Conservation (phyloP, 176 grass and related monocot species). For the Cenchrus purpureus region DNA sequence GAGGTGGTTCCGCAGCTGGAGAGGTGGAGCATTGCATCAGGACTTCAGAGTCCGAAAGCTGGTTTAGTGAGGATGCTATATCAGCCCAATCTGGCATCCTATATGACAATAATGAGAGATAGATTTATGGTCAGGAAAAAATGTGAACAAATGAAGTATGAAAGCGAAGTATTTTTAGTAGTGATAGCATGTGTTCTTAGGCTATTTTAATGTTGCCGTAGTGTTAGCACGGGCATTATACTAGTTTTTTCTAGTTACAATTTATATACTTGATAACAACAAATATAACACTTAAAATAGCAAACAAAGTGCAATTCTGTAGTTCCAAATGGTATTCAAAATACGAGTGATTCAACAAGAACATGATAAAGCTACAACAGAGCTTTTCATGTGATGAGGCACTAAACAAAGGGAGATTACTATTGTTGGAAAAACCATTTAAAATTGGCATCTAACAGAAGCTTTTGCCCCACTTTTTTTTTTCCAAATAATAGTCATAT, state of each 20-base stretch:
- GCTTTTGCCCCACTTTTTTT: background rate
- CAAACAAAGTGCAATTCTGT: background rate
- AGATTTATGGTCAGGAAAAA: slow-evolving; percentile 7
- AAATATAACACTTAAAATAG: background rate
- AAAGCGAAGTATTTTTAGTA: background rate
- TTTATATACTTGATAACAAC: slow-evolving; percentile 21
- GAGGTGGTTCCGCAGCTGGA: slow-evolving; percentile 76
- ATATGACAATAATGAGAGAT: slow-evolving; percentile 35
- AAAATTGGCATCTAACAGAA: background rate
- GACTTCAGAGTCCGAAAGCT: slow-evolving; percentile 76
- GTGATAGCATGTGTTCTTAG: background rate
- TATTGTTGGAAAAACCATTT: background rate
- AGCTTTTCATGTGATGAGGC: slow-evolving; percentile 21
- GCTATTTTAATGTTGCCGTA: background rate
- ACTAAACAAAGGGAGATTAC: slow-evolving; percentile 1
- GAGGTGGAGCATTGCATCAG: slow-evolving; percentile 81
- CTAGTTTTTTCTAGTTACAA: background rate
- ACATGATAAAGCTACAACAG: background rate
- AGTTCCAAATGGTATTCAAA: background rate
- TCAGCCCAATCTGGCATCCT: slow-evolving; percentile 71
- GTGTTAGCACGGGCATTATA: no score
- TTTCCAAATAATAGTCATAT: slow-evolving; percentile 3
- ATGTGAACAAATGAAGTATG: slow-evolving; percentile 8
- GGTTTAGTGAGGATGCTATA: slow-evolving; percentile 48
- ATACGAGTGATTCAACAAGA: background rate